Conservation (phyloP, 1,139 yeast species). For the Yamadazyma atmosphaerica region DNA sequence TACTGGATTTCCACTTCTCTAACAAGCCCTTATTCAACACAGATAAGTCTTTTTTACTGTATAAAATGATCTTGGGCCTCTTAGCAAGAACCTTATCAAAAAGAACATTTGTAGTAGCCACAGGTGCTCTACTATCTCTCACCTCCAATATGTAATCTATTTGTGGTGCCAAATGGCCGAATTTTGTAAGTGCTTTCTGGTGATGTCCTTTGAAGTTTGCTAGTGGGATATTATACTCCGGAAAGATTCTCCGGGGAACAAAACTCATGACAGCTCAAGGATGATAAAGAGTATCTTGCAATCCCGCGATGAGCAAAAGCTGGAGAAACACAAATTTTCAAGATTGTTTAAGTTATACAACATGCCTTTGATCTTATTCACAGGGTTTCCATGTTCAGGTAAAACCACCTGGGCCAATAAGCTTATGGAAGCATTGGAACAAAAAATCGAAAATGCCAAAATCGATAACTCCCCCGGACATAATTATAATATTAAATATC, state of each 20-base stretch:
- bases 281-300: background rate
- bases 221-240: conserved; percentile 65
- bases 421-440: conserved; percentile 48
- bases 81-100: conserved; percentile 66
- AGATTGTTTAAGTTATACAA: no score
- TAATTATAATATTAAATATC: conserved; percentile 61
- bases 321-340: no score
- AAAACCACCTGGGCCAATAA: conserved; percentile 72
- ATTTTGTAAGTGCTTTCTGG: conserved; percentile 69
- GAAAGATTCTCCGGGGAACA: conserved; percentile 52
- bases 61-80: conserved; percentile 60
- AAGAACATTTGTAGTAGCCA: conserved; percentile 79
- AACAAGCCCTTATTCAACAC: conserved; percentile 34
- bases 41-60: conserved; percentile 65
- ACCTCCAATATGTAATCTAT: conserved; percentile 81
- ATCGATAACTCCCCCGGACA: conserved; percentile 45
- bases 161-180: conserved; percentile 74
- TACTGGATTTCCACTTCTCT: conserved; percentile 52
- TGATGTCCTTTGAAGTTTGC: conserved; percentile 94
- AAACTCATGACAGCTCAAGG: conserved; percentile 29
- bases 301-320: conserved; percentile 5
- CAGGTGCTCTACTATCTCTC: conserved; percentile 87
- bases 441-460: conserved; percentile 42
- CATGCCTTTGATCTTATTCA: conserved; percentile 85
- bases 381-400: conserved; percentile 87